A percentile compares a stretch with the other conserved stretches of the same genome.
These are phyloP conservation scores for Pseudocercospora crystallina DNA, from an alignment of 2,329 filamentous ascomycete genomes.

Conservation along the genomic window DNA sequence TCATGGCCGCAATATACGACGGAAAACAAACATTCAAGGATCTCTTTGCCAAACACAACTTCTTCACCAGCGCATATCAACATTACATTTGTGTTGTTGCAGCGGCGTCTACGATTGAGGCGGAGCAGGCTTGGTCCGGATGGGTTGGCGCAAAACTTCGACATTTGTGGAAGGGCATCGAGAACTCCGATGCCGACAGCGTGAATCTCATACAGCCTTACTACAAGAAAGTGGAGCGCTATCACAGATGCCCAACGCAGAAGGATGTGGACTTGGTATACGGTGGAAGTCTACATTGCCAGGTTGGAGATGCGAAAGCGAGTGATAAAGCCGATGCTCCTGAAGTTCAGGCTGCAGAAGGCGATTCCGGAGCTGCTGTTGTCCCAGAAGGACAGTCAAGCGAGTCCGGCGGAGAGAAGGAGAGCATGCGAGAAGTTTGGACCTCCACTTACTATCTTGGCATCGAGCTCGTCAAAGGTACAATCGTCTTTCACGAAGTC, in stretches of 20 bases:
- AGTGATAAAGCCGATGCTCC: slow-evolving; percentile 50
- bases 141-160: slow-evolving; percentile 92
- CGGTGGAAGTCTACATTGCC: slow-evolving; percentile 61
- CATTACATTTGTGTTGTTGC: slow-evolving; percentile 91
- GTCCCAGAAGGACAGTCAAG: slow-evolving; percentile 33
- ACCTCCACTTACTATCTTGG: slow-evolving; percentile 96
- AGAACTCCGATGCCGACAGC: slow-evolving; percentile 65
- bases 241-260: slow-evolving; percentile 66
- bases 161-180: slow-evolving; percentile 77
- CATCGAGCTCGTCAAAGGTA: slow-evolving; percentile 62
- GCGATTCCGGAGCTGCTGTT: slow-evolving; percentile 25
- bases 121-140: slow-evolving; percentile 84
- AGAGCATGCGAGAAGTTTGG: slow-evolving; percentile 61
- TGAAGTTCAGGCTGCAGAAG: slow-evolving; percentile 48
- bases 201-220: slow-evolving; percentile 86
- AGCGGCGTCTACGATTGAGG: slow-evolving; percentile 78
- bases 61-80: slow-evolving; percentile 91
- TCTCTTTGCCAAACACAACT: slow-evolving; percentile 84
- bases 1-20: slow-evolving; percentile 75
- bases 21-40: slow-evolving; percentile 81
- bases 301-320: slow-evolving; percentile 58
- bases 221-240: slow-evolving; percentile 86
- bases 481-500: neutral
- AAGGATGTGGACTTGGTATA: slow-evolving; percentile 63
- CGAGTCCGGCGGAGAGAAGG: slow-evolving; percentile 33